Conservation (phyloP, 2,329 filamentous ascomycete genomes). For the Cladosporium sp. region DNA sequence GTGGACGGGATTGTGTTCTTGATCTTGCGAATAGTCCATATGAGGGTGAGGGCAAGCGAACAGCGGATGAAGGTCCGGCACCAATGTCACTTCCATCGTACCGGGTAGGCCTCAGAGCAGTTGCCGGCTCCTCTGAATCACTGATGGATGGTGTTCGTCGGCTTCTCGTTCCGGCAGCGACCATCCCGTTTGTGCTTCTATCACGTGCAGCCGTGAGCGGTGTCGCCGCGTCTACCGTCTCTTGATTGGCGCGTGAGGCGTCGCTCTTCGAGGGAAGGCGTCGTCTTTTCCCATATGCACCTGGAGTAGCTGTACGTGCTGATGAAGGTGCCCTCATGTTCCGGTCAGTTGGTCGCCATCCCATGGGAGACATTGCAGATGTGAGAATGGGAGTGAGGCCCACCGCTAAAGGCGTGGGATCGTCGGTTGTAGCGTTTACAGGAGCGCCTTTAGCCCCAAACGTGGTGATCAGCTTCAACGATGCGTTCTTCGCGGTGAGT, state of each 20-base stretch:
- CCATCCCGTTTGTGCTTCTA: too few relatives aligned
- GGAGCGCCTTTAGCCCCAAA: conserved; percentile 68
- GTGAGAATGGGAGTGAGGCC: conserved; percentile 82
- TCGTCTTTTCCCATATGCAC: conserved; percentile 58
- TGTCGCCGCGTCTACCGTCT: conserved; percentile 56
- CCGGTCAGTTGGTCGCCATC: too few relatives aligned
- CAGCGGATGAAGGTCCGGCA: too few relatives aligned
- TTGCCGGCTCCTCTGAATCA: conserved; percentile 35
- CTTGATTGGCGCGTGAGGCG: conserved; percentile 52
- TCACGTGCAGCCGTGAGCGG: conserved; percentile 66
- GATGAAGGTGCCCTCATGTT: too few relatives aligned
- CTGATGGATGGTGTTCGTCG: too few relatives aligned
- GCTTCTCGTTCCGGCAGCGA: too few relatives aligned
- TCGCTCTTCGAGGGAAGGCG: conserved; percentile 66
- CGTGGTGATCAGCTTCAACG: conserved; percentile 86
- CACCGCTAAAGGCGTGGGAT: conserved; percentile 44
- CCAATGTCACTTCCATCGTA: too few relatives aligned
- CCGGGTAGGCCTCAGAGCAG: conserved; percentile 30
- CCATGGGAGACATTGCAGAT: conserved; percentile 55
- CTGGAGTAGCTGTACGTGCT: conserved; percentile 56
- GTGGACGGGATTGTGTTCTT: too few relatives aligned
- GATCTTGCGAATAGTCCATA: too few relatives aligned
- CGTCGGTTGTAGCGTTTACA: conserved; percentile 54
- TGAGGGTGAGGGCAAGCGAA: too few relatives aligned
- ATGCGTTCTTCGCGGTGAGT: conserved; percentile 72